Evolutionary conservation across 2,329 filamentous ascomycete species (phyloP).

Genomic region (Apiospora pterosperma): DNA sequence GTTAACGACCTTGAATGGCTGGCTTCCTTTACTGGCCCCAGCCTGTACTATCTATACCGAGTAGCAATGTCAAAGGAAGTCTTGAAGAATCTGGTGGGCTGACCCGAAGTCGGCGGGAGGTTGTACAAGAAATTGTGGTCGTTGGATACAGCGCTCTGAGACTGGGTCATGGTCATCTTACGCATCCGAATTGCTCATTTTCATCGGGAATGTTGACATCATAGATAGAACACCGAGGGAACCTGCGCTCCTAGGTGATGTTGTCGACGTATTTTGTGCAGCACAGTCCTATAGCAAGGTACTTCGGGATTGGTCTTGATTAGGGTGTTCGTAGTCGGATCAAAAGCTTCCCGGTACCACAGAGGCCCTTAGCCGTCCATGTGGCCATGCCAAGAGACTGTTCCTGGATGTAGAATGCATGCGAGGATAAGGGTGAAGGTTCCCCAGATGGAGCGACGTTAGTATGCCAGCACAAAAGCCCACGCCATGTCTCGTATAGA

Average conservation of each 20-base stretch:
- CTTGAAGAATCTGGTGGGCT: background rate
- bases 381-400: background rate
- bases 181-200: conserved; percentile 14
- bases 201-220: conserved; percentile 22
- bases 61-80: background rate
- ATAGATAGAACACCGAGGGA: conserved; percentile 17
- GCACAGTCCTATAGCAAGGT: background rate
- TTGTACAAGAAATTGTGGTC: background rate
- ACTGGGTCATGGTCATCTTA: conserved; percentile 16
- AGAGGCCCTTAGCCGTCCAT: background rate
- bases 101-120: background rate
- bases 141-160: background rate
- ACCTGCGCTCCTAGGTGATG: background rate
- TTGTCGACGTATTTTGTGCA: background rate
- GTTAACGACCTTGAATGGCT: background rate
- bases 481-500: conserved; percentile 2
- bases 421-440: background rate
- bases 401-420: conserved; percentile 2
- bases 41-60: background rate
- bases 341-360: background rate
- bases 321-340: background rate
- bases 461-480: background rate
- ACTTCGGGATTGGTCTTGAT: background rate
- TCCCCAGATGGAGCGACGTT: background rate
- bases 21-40: background rate